A percentile compares a stretch with the other conserved stretches of the same genome.
Evolutionary conservation across 169 alveolate genomes (phyloP).

Genomic region (Eimeria necatrix): DNA sequence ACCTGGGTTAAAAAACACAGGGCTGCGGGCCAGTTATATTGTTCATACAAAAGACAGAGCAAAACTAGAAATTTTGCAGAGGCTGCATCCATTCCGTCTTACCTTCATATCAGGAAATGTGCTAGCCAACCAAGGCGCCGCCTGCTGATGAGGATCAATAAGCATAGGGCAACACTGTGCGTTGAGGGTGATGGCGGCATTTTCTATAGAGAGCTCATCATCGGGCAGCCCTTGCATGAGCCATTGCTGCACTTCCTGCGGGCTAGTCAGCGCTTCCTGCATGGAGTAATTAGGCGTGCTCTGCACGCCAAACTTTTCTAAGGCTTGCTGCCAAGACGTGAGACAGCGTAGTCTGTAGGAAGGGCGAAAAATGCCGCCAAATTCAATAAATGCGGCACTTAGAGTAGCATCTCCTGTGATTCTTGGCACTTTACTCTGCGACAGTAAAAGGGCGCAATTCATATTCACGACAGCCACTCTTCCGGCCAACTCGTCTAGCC

Average conservation of each 20-base stretch:
- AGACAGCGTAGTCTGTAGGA: slow-evolving; percentile 90
- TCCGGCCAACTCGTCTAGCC: no score
- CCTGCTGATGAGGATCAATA: slow-evolving; percentile 92
- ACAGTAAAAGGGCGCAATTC: not conserved
- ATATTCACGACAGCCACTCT: no score
- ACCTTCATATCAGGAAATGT: slow-evolving; percentile 87
- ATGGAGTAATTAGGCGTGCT: slow-evolving; percentile 86
- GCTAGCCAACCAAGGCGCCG: slow-evolving; percentile 89
- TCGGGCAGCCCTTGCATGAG: slow-evolving; percentile 90
- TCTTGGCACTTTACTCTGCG: slow-evolving; percentile 63
- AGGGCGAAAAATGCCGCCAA: slow-evolving; percentile 94
- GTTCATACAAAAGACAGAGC: not conserved
- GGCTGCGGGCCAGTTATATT: not conserved
- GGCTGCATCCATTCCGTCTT: not conserved
- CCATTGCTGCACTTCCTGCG: slow-evolving; percentile 95
- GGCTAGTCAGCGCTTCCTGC: slow-evolving; percentile 91
- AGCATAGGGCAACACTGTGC: slow-evolving; percentile 88
- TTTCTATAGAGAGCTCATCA: slow-evolving; percentile 89
- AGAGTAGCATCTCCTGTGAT: slow-evolving; percentile 94
- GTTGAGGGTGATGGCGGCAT: slow-evolving; percentile 89
- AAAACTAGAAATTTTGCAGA: not conserved
- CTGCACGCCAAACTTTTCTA: slow-evolving; percentile 88
- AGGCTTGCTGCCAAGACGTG: slow-evolving; percentile 86
- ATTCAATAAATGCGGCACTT: slow-evolving; percentile 92
- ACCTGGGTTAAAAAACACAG: not conserved